Evolutionary conservation across 352 stramenopile species (phyloP).

Genomic region (Phytophthora rubi): DNA sequence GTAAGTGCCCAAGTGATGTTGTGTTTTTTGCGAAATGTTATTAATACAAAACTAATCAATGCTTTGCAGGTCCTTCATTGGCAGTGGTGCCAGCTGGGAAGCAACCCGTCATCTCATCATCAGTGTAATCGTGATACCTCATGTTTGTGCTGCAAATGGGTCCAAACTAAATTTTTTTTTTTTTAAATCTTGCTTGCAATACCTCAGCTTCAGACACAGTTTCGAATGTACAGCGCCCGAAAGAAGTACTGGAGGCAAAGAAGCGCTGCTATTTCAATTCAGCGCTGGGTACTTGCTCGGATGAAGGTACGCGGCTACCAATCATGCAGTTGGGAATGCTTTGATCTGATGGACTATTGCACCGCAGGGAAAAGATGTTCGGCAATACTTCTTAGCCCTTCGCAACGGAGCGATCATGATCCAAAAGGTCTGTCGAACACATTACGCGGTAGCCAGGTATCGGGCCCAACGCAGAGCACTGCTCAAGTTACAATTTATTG

Average conservation of each 20-base stretch:
- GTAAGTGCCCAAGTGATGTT: constrained; percentile 31
- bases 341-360: constrained; percentile 7
- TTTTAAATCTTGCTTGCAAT: constrained; percentile 4
- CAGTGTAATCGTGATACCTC: constrained; percentile 41
- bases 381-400: constrained; percentile 36
- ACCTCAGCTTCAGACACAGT: constrained; percentile 72
- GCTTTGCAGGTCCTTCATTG: constrained; percentile 52
- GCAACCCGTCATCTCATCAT: constrained; percentile 70
- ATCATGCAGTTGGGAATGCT: background rate
- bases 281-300: constrained; percentile 54
- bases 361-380: constrained; percentile 38
- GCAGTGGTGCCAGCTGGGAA: constrained; percentile 69
- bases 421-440: constrained; percentile 51
- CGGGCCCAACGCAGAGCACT: constrained; percentile 35
- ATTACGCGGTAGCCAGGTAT: constrained; percentile 36
- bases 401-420: constrained; percentile 50
- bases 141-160: background rate
- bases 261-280: constrained; percentile 53
- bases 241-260: constrained; percentile 53
- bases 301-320: constrained; percentile 48
- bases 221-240: constrained; percentile 68
- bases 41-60: constrained; percentile 9
- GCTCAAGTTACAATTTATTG: constrained; percentile 52
- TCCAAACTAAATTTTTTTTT: constrained; percentile 3
- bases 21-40: background rate